Conservation (phyloP, 257 asterid species). For the Penstemon barbatus region DNA sequence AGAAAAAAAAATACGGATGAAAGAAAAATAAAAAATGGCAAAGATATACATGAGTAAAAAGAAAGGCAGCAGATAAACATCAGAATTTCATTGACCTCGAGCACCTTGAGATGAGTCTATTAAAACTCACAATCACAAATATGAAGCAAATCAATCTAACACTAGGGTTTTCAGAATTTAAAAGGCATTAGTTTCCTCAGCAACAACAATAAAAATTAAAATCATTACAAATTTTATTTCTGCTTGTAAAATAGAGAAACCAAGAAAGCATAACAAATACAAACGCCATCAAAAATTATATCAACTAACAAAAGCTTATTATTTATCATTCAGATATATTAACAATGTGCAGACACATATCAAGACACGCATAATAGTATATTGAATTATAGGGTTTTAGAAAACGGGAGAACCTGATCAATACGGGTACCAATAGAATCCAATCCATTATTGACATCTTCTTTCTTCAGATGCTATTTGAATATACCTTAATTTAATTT, state of each 20-base stretch:
- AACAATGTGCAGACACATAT: too few relatives aligned
- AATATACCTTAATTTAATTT: too few relatives aligned
- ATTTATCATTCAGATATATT: too few relatives aligned
- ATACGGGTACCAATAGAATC: slow-evolving; percentile 59
- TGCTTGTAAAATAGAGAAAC: too few relatives aligned
- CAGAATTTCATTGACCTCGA: neutral
- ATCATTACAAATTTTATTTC: neutral
- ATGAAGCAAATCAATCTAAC: neutral
- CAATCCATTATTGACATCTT: too few relatives aligned
- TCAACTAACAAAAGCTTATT: too few relatives aligned
- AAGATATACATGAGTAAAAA: neutral
- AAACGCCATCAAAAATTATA: too few relatives aligned
- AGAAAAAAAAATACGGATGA: neutral
- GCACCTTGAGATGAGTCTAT: neutral
- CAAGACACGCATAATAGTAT: neutral
- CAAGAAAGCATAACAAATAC: too few relatives aligned
- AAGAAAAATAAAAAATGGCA: neutral
- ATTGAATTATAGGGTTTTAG: neutral
- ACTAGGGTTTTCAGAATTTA: neutral
- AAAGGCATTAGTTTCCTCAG: neutral
- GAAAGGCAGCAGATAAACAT: neutral
- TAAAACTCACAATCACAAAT: too few relatives aligned
- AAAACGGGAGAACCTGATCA: slow-evolving; percentile 41
- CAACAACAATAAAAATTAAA: neutral
- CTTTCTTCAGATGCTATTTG: too few relatives aligned